A percentile compares a stretch with the other conserved stretches of the same genome.
These are phyloP conservation scores for Lyophyllum shimeji DNA, from an alignment of 768 basidiomycete species.

Conservation along the genomic window DNA sequence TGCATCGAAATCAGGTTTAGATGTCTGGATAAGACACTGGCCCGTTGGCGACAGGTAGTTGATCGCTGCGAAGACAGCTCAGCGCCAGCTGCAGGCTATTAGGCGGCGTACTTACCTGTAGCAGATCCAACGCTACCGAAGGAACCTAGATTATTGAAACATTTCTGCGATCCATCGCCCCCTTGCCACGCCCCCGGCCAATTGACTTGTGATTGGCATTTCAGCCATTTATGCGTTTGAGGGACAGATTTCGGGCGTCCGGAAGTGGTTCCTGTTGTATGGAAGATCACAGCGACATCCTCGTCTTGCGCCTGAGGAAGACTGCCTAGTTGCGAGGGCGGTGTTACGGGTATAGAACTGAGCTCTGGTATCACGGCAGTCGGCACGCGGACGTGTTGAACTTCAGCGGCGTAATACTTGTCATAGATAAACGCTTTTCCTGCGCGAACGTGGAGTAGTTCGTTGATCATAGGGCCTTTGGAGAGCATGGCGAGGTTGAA, in stretches of 20 bases:
- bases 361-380: neutral
- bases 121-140: slow-evolving; percentile 8
- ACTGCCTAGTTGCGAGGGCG: neutral
- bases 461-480: slow-evolving; percentile 3
- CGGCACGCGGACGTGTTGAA: slow-evolving; percentile 1
- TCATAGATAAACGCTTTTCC: slow-evolving; percentile 9
- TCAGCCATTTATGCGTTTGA: slow-evolving; percentile 9
- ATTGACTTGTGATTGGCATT: slow-evolving; percentile 4
- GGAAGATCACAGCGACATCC: slow-evolving; percentile 10
- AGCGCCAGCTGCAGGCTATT: neutral
- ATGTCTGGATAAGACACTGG: slow-evolving; percentile 7
- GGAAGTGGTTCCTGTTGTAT: slow-evolving; percentile 11
- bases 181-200: slow-evolving; percentile 11
- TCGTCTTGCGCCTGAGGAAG: slow-evolving; percentile 3
- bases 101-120: neutral
- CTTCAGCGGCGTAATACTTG: neutral
- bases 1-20: slow-evolving; percentile 11
- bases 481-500: slow-evolving; percentile 5
- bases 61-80: neutral
- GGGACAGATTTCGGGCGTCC: slow-evolving; percentile 11
- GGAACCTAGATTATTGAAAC: slow-evolving; percentile 11
- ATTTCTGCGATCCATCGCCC: slow-evolving; percentile 1
- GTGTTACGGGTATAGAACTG: neutral
- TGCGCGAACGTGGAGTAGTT: neutral
- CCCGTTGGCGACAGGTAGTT: slow-evolving; percentile 5